phyloP scores from a whole-genome alignment of 2,329 filamentous ascomycete species.

The Xylariaceae sp. region DNA sequence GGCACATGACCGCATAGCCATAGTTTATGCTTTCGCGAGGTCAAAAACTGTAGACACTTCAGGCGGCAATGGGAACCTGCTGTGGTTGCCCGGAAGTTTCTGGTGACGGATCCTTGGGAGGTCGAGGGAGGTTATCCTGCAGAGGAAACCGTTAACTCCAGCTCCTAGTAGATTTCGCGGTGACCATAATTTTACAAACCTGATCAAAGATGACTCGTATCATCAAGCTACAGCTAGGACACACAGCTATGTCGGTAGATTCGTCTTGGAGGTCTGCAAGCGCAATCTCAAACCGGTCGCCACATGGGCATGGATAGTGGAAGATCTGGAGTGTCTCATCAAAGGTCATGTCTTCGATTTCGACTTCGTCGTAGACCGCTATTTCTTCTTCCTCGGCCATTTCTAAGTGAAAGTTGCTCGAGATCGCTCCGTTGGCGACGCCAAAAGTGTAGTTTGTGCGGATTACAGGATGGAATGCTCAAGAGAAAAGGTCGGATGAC shows the following conservation, averaged over 20 bases:
- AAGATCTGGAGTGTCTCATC: slow-evolving; percentile 80
- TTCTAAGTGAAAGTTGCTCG: slow-evolving; percentile 16
- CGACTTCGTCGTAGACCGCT: slow-evolving; percentile 93
- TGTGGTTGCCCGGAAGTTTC: slow-evolving; percentile 27
- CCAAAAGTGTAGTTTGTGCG: background rate
- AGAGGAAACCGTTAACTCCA: slow-evolving; percentile 8
- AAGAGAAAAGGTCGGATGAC: background rate
- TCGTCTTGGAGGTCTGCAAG: slow-evolving; percentile 82
- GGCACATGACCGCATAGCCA: background rate
- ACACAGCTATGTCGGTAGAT: slow-evolving; percentile 85
- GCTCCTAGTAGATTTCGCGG: background rate
- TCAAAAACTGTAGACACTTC: slow-evolving; percentile 11
- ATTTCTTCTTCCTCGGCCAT: slow-evolving; percentile 58
- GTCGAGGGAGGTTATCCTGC: slow-evolving; percentile 32
- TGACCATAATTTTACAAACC: slow-evolving; percentile 46
- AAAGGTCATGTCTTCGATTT: slow-evolving; percentile 98
- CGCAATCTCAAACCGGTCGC: slow-evolving; percentile 90
- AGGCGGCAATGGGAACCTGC: slow-evolving; percentile 30
- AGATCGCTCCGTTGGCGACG: background rate
- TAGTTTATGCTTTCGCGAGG: slow-evolving; percentile 1
- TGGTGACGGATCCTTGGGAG: slow-evolving; percentile 27
- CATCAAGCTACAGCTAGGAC: slow-evolving; percentile 95
- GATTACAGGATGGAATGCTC: background rate
- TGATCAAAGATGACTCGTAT: slow-evolving; percentile 89
- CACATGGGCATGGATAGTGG: slow-evolving; percentile 94